Evolutionary conservation across 768 basidiomycete species (phyloP).

Genomic region (Suillus occidentalis): DNA sequence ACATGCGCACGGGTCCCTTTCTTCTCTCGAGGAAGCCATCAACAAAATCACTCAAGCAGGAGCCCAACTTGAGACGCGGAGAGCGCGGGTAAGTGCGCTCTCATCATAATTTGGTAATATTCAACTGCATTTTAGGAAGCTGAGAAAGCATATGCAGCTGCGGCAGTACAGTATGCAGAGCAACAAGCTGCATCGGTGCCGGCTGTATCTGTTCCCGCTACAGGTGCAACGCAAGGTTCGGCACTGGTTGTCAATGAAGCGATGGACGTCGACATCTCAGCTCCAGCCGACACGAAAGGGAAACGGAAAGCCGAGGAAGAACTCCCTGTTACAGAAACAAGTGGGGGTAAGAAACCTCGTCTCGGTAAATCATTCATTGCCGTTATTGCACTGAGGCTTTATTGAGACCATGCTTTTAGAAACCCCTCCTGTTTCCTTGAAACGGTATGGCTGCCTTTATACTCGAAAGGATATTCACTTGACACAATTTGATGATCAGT

Average conservation of each 20-base stretch:
- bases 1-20: conserved; percentile 72
- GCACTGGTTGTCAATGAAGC: conserved; percentile 18
- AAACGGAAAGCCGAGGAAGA: conserved; percentile 69
- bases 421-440: conserved; percentile 47
- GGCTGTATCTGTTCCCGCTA: conserved; percentile 26
- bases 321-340: conserved; percentile 29
- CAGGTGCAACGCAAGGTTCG: conserved; percentile 1
- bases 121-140: conserved; percentile 47
- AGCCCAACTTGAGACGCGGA: conserved; percentile 56
- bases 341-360: conserved; percentile 62
- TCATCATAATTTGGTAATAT: not conserved
- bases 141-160: conserved; percentile 55
- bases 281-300: conserved; percentile 39
- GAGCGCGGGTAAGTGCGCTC: conserved; percentile 55
- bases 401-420: conserved; percentile 31
- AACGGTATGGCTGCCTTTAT: conserved; percentile 45
- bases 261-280: conserved; percentile 44
- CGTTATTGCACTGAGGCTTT: not conserved
- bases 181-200: conserved; percentile 37
- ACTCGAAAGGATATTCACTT: not conserved
- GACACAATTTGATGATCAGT: conserved; percentile 37
- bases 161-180: conserved; percentile 47
- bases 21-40: conserved; percentile 60
- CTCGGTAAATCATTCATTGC: conserved; percentile 45
- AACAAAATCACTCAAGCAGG: conserved; percentile 67